These are phyloP conservation scores for Lepidopterella palustris DNA, from an alignment of 495 filamentous ascomycete species.

Conservation along the genomic window DNA sequence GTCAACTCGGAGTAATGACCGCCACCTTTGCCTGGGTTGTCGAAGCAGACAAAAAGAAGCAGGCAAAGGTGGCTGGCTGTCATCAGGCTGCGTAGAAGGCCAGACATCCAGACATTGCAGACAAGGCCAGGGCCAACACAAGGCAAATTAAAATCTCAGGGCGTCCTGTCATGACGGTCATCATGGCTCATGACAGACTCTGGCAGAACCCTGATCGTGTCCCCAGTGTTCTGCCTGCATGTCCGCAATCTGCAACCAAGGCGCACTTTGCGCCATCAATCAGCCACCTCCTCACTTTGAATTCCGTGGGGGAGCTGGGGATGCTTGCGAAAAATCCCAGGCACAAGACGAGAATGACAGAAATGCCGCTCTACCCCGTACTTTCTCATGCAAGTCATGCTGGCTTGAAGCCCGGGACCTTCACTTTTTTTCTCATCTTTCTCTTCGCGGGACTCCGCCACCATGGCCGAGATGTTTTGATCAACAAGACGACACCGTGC, in stretches of 20 bases:
- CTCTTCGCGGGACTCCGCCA: neutral
- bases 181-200: too few relatives aligned
- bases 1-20: too few relatives aligned
- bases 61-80: too few relatives aligned
- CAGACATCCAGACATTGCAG: neutral
- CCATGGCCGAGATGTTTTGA: neutral
- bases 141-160: too few relatives aligned
- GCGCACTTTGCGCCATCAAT: slow-evolving; percentile 12
- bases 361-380: slow-evolving; percentile 11
- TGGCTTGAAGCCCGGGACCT: neutral
- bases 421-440: neutral
- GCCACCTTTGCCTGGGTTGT: too few relatives aligned
- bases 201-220: slow-evolving; percentile 8
- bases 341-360: neutral
- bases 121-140: neutral
- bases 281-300: slow-evolving; percentile 20
- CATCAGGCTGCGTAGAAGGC: too few relatives aligned
- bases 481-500: neutral
- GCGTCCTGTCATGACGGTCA: neutral
- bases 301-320: slow-evolving; percentile 4
- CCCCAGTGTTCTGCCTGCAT: slow-evolving; percentile 8
- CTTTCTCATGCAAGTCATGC: slow-evolving; percentile 22
- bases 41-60: neutral
- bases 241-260: neutral
- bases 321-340: too few relatives aligned